Percentiles rank a stretch among this genome's conserved stretches.
These are phyloP conservation scores for Blumeriella jaapii DNA, from an alignment of 2,329 filamentous ascomycete species.

Conservation along the genomic window DNA sequence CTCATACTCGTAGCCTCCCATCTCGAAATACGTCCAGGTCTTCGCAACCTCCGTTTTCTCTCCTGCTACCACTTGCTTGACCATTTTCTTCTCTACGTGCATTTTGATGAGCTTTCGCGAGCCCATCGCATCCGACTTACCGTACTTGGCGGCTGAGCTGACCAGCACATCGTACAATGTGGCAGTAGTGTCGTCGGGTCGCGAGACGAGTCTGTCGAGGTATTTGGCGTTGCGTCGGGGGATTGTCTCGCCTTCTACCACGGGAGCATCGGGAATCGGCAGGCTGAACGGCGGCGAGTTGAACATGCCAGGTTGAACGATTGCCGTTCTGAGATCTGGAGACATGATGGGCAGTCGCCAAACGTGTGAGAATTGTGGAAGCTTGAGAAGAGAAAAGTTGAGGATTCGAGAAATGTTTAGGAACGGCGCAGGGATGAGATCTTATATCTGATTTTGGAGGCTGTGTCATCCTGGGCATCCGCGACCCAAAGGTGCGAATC, in stretches of 20 bases:
- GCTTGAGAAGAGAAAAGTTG: background rate
- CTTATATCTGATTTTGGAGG: no score
- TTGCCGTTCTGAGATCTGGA: conserved; percentile 9
- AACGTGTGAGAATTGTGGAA: no score
- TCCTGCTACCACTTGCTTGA: conserved; percentile 76
- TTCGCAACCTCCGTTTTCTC: conserved; percentile 70
- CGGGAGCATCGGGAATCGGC: conserved; percentile 44
- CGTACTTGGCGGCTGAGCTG: conserved; percentile 50
- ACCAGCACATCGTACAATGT: conserved; percentile 58
- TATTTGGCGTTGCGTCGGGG: conserved; percentile 37
- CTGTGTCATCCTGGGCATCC: no score
- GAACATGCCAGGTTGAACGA: conserved; percentile 14
- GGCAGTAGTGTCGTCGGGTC: conserved; percentile 34
- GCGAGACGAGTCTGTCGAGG: conserved; percentile 8
- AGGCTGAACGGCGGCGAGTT: conserved; percentile 45
- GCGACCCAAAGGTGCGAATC: no score
- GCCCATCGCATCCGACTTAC: conserved; percentile 52
- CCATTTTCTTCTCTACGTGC: conserved; percentile 72
- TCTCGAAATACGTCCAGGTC: conserved; percentile 78
- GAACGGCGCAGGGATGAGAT: no score
- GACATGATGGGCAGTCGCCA: conserved; percentile 4
- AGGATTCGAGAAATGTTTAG: no score
- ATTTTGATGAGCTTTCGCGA: conserved; percentile 60
- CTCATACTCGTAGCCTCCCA: conserved; percentile 64
- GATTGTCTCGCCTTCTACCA: conserved; percentile 56